Evolutionary conservation across 2,329 filamentous ascomycete genomes (phyloP).

Genomic region (Graphiopsis chlorocephala): DNA sequence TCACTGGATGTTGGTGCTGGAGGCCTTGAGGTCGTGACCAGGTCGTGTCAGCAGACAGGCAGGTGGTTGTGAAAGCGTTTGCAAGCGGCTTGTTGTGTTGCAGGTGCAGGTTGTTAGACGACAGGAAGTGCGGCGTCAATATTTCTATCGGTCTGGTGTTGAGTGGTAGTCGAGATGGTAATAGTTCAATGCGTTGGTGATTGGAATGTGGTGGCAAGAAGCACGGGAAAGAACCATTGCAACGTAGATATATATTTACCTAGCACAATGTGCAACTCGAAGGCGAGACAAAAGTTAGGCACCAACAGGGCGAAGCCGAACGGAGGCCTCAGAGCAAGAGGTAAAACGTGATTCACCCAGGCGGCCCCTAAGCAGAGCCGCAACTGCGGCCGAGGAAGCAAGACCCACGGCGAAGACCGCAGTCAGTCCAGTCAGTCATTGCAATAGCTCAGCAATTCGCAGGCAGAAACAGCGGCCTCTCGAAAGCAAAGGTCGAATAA

Average conservation of each 20-base stretch:
- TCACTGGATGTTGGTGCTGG: neutral
- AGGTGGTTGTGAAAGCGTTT: neutral
- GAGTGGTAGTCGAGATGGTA: neutral
- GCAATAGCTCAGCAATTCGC: neutral
- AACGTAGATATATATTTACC: neutral
- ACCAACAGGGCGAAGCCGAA: constrained; percentile 2
- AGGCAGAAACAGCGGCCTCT: constrained; percentile 1
- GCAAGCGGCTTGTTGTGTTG: neutral
- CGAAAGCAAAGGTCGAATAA: neutral
- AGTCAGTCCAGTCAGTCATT: neutral
- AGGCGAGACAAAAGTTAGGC: neutral
- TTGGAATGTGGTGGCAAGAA: neutral
- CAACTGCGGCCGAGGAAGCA: neutral
- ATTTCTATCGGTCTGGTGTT: neutral
- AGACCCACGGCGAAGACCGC: neutral
- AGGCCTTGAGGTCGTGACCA: neutral
- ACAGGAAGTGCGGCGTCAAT: neutral
- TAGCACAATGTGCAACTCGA: neutral
- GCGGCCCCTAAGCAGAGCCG: constrained; percentile 1
- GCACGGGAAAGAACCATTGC: neutral
- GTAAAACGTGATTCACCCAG: neutral
- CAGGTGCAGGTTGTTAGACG: neutral
- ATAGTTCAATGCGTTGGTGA: neutral
- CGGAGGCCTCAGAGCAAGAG: neutral
- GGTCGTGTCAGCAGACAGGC: neutral